Base-by-base conservation (phyloP, 495 filamentous ascomycete species). In the Barbatosphaeria neglecta region DNA sequence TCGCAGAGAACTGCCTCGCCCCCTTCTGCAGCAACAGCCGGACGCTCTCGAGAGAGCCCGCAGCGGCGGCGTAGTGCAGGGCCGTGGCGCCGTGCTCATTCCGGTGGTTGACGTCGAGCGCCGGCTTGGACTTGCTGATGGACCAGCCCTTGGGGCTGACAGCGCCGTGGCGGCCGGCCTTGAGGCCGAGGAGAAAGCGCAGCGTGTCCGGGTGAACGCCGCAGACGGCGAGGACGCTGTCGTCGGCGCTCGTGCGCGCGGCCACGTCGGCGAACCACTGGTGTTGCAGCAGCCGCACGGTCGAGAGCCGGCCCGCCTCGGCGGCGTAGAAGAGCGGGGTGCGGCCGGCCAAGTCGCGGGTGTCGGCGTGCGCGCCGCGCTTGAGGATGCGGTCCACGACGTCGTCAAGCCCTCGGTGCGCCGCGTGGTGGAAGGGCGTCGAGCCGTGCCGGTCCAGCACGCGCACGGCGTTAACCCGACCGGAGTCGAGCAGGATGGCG, bases 291-390 rank as follows among this genome's bases (percentile, higher is more conserved):
- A 60, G 46, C 16, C 42, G 50, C 16, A 61, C 58, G 9, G 57
- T 47, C 19, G 57, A 54, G 10, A 45, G 45, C 17, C 59, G 60
- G 16, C 65, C 60, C 37, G 50, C 57, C 22, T 59, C 51, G 22
- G 53, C 56, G 28, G 68, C 68, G 41, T 50, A 37, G 37, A 54
- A 52, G 17, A 60, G 45, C 8, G 57, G 51, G 13, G 47, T 48
- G 28, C 50, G 45, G 39, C 52, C 52, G 20, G 41, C 24, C 44
- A 45, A 43, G 13, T 45, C 60, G 15, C 13, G 35, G 13, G 43
- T 46, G 27, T 56, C 44, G 15, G 50, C 47, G 24, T 47, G 11
- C 23, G 28, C 24, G 22, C 49, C 54, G 8, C 44, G 40, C 22
- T 50, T 49, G 19, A 54, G 48, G 44, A 54, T 54, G 44, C 35